A percentile compares a stretch with the other conserved stretches of the same genome.
These are phyloP conservation scores for Metschnikowia aberdeeniae DNA, from an alignment of 805 yeast species.

Conservation along the genomic window DNA sequence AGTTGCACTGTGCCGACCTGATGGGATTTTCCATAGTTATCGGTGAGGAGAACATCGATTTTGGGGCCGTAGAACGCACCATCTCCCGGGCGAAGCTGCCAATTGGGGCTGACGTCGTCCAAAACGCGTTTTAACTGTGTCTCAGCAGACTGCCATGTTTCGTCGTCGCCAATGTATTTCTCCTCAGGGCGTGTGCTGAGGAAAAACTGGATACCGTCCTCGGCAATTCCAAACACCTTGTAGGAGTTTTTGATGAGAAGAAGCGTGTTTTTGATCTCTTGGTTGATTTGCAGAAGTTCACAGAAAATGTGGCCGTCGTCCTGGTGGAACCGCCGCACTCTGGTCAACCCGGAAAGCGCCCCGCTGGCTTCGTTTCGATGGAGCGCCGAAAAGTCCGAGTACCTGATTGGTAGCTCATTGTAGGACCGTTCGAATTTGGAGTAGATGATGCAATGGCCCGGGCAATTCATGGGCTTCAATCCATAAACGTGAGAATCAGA, in stretches of 20 bases:
- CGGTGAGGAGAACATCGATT: constrained; percentile 80
- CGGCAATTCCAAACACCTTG: constrained; percentile 55
- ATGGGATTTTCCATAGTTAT: constrained; percentile 74
- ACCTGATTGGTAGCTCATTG: constrained; percentile 80
- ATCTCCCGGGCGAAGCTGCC: constrained; percentile 85
- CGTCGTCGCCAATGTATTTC: constrained; percentile 68
- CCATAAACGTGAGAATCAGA: constrained; percentile 52
- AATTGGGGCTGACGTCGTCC: constrained; percentile 47
- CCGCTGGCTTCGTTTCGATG: constrained; percentile 96
- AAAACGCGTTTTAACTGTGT: constrained; percentile 56
- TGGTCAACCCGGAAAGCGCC: constrained; percentile 84
- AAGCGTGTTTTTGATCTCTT: constrained; percentile 70
- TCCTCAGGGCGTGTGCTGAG: constrained; percentile 82
- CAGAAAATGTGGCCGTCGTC: constrained; percentile 98
- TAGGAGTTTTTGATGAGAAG: constrained; percentile 74
- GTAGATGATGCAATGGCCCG: constrained; percentile 88
- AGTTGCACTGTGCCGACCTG: constrained; percentile 95
- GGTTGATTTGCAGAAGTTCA: constrained; percentile 65
- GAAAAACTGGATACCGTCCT: constrained; percentile 51
- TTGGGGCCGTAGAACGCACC: constrained; percentile 98
- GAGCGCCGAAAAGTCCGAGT: constrained; percentile 84
- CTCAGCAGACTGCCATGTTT: constrained; percentile 86
- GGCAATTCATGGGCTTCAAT: constrained; percentile 92
- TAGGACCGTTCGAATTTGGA: constrained; percentile 72
- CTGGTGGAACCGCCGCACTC: constrained; percentile 94